Conservation (phyloP, 1,284 basidiomycete species). For the Cryptococcus wingfieldii region DNA sequence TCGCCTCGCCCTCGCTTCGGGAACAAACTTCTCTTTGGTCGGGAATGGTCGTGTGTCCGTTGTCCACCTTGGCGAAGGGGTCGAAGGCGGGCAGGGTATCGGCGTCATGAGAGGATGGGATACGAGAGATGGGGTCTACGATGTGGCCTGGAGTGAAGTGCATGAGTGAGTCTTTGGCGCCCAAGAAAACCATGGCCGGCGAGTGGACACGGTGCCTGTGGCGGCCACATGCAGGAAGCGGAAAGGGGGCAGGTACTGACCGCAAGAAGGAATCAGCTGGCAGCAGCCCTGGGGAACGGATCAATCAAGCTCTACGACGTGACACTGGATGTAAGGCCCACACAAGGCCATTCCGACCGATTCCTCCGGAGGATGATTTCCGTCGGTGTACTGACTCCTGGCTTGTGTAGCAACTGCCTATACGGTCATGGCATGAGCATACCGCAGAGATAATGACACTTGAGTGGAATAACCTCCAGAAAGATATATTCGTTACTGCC, state of each 20-base stretch:
- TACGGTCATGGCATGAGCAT: conserved; percentile 91
- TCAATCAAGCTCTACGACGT: conserved; percentile 89
- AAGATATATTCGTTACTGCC: conserved; percentile 79
- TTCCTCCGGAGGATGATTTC: neutral
- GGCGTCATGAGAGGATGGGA: conserved; percentile 74
- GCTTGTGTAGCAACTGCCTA: conserved; percentile 54
- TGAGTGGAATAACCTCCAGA: conserved; percentile 94
- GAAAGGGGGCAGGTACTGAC: neutral
- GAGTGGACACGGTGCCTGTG: conserved; percentile 19
- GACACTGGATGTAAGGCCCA: conserved; percentile 66
- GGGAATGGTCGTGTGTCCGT: conserved; percentile 86
- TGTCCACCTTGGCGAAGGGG: conserved; percentile 51
- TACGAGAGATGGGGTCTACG: conserved; percentile 89
- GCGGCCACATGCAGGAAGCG: neutral
- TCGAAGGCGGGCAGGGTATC: conserved; percentile 50
- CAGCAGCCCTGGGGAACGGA: conserved; percentile 84
- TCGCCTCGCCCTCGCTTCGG: conserved; percentile 77
- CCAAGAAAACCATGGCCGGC: conserved; percentile 16
- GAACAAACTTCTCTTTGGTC: conserved; percentile 91
- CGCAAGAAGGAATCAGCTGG: conserved; percentile 61
- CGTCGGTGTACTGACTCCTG: neutral
- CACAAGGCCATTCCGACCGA: neutral
- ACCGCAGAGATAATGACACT: conserved; percentile 87
- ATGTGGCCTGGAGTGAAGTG: conserved; percentile 84
- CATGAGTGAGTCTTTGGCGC: conserved; percentile 63